Conservation (phyloP, 768 basidiomycete species). For the Tulasnella calospora region DNA sequence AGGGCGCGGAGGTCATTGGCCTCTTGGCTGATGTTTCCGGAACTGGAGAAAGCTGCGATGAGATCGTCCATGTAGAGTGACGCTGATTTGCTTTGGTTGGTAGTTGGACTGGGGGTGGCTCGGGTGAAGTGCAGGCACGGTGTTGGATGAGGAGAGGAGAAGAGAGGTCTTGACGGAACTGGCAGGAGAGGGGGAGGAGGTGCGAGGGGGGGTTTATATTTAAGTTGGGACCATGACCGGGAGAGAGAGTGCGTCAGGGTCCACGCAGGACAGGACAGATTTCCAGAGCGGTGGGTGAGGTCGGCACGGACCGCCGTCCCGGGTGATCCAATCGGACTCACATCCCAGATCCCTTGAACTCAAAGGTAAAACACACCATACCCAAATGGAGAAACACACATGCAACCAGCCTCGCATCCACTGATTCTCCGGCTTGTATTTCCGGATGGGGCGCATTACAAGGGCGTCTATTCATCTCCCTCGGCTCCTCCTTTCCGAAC, state of each 20-base stretch:
- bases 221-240: background rate
- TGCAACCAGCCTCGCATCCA: background rate
- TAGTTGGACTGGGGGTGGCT: background rate
- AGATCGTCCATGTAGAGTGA: slow-evolving; percentile 23
- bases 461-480: background rate
- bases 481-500: background rate
- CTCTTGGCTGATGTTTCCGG: slow-evolving; percentile 37
- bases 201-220: background rate
- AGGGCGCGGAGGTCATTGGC: slow-evolving; percentile 21
- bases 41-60: slow-evolving; percentile 33
- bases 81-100: background rate
- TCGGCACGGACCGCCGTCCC: slow-evolving; percentile 2
- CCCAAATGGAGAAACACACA: background rate
- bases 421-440: slow-evolving; percentile 1
- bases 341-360: background rate
- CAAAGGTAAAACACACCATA: background rate
- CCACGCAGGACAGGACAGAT: background rate
- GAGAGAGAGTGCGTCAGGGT: background rate
- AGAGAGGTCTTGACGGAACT: background rate
- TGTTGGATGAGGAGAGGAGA: background rate
- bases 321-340: slow-evolving; percentile 2
- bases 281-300: background rate
- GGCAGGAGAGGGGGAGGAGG: background rate
- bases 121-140: background rate
- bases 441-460: background rate